Percentiles rank a stretch among this genome's conserved stretches.
Evolutionary conservation across 1,139 yeast genomes (phyloP).

Genomic region (Debaryomycetaceae sp.): DNA sequence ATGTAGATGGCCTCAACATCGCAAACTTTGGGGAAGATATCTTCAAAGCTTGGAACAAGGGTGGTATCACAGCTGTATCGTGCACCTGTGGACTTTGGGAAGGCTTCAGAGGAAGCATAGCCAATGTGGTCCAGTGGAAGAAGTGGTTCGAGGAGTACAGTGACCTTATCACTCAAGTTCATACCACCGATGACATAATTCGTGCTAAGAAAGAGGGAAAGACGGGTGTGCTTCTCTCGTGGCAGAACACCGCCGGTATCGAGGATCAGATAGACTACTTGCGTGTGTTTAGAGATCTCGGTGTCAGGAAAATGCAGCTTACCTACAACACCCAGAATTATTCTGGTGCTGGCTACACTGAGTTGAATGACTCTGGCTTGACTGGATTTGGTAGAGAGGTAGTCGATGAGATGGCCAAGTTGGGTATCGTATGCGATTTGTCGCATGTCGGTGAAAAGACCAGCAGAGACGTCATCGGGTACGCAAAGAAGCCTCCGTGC

Average conservation of each 20-base stretch:
- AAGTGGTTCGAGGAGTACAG: slow-evolving; percentile 12
- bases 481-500: neutral
- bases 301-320: slow-evolving; percentile 12
- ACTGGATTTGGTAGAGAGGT: slow-evolving; percentile 15
- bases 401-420: slow-evolving; percentile 11
- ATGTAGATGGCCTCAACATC: slow-evolving; percentile 11
- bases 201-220: slow-evolving; percentile 9
- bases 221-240: slow-evolving; percentile 12
- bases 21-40: slow-evolving; percentile 12
- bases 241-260: slow-evolving; percentile 13
- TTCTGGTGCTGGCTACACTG: slow-evolving; percentile 11
- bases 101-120: slow-evolving; percentile 10
- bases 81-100: slow-evolving; percentile 13
- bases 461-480: neutral
- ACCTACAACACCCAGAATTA: slow-evolving; percentile 13
- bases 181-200: slow-evolving; percentile 9
- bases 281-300: slow-evolving; percentile 11
- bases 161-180: slow-evolving; percentile 11
- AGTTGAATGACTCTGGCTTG: slow-evolving; percentile 7
- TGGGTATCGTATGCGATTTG: slow-evolving; percentile 13
- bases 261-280: slow-evolving; percentile 13
- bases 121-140: slow-evolving; percentile 12
- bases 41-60: slow-evolving; percentile 10
- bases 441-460: slow-evolving; percentile 1
- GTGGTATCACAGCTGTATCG: slow-evolving; percentile 12